Conservation (phyloP, 352 stramenopile species). For the Pythium periplocum region DNA sequence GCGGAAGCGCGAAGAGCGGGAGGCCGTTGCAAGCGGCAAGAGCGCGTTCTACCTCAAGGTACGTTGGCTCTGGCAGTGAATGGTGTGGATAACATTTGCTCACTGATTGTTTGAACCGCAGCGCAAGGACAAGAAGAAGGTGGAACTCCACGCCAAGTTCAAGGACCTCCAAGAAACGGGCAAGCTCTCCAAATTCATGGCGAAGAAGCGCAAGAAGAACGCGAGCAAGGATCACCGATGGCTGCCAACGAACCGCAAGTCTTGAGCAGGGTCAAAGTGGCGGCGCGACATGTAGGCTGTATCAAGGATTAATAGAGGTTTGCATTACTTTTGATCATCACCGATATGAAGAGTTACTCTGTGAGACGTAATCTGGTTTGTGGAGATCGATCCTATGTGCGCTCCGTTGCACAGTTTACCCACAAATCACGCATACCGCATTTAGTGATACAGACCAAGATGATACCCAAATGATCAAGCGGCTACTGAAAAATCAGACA, state of each 20-base stretch:
- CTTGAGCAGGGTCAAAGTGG: slow-evolving; percentile 4
- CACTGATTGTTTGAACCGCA: slow-evolving; percentile 14
- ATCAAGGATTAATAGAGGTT: too few relatives aligned
- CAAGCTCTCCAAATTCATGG: slow-evolving; percentile 91
- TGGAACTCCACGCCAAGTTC: slow-evolving; percentile 90
- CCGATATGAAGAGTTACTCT: too few relatives aligned
- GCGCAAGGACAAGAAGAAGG: slow-evolving; percentile 89
- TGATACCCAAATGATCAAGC: too few relatives aligned
- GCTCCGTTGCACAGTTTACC: too few relatives aligned
- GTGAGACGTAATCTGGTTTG: too few relatives aligned
- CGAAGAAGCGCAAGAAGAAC: slow-evolving; percentile 92
- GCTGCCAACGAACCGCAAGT: slow-evolving; percentile 82
- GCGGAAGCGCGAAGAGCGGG: slow-evolving; percentile 81
- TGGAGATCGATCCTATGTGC: too few relatives aligned
- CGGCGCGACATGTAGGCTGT: too few relatives aligned
- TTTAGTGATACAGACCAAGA: too few relatives aligned
- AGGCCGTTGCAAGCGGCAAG: slow-evolving; percentile 87
- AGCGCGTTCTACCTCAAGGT: slow-evolving; percentile 90
- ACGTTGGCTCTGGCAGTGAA: neutral
- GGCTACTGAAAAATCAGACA: too few relatives aligned
- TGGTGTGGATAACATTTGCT: too few relatives aligned
- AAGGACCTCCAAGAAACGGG: slow-evolving; percentile 84
- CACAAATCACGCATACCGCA: too few relatives aligned
- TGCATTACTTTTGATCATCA: too few relatives aligned
- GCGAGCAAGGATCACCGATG: slow-evolving; percentile 91